Evolutionary conservation across 163 green algal species (phyloP).

Genomic region (Scenedesmus sp.): DNA sequence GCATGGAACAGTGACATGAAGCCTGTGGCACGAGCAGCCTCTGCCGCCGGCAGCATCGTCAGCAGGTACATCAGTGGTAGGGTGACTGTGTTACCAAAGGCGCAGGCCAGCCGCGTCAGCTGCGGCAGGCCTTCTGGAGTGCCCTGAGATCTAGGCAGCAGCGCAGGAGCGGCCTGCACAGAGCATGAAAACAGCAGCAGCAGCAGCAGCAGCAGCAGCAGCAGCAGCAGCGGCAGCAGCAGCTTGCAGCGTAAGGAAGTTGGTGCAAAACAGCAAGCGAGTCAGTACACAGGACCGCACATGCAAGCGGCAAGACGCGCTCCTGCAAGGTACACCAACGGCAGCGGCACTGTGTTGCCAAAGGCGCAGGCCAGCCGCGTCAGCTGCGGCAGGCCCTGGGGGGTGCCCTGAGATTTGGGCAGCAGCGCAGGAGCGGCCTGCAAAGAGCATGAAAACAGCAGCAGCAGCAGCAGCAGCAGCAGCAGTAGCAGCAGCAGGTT

Average conservation of each 20-base stretch:
- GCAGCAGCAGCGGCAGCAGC: not conserved
- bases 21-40: constrained; percentile 15
- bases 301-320: too few relatives aligned
- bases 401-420: not conserved
- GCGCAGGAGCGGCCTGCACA: constrained; percentile 30
- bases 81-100: constrained; percentile 46
- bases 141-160: not conserved
- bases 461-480: not conserved
- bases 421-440: constrained; percentile 41
- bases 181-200: not conserved
- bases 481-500: not conserved
- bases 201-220: not conserved
- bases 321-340: constrained; percentile 29
- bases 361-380: constrained; percentile 47
- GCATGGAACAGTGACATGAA: constrained; percentile 50
- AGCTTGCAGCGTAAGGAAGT: not conserved
- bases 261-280: too few relatives aligned
- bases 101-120: constrained; percentile 41
- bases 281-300: too few relatives aligned
- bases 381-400: constrained; percentile 25
- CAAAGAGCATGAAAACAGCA: not conserved
- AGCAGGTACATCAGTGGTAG: constrained; percentile 38
- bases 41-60: constrained; percentile 36
- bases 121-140: constrained; percentile 22
- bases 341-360: constrained; percentile 40